phyloP scores from a whole-genome alignment of 345 rosid species.

The Aquilaria malaccensis region DNA sequence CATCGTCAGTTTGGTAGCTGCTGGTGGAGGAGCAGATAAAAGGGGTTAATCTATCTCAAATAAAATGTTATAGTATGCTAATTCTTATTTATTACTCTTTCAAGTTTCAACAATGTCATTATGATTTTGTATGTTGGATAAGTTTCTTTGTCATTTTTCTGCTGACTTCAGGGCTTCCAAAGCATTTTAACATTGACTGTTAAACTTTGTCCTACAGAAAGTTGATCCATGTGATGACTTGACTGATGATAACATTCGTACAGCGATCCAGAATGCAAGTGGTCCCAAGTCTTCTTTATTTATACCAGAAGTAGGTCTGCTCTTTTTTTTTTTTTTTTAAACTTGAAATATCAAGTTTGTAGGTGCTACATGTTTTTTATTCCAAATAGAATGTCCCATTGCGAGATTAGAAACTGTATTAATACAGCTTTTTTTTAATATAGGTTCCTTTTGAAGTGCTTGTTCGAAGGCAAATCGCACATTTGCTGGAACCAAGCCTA shows the following conservation, averaged over 20 bases:
- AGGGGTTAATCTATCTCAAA: no score
- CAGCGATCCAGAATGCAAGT: slow-evolving; percentile 94
- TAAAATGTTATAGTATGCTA: no score
- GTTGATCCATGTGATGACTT: slow-evolving; percentile 97
- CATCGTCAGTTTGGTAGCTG: no score
- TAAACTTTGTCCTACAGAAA: slow-evolving; percentile 37
- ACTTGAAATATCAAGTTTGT: background rate
- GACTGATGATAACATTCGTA: slow-evolving; percentile 89
- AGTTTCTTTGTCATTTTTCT: no score
- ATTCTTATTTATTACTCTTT: no score
- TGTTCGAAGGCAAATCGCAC: slow-evolving; percentile 84
- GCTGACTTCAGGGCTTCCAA: no score
- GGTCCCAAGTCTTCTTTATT: slow-evolving; percentile 88
- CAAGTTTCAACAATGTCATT: no score
- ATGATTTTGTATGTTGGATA: no score
- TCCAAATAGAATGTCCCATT: background rate
- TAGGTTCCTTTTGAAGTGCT: slow-evolving; percentile 98
- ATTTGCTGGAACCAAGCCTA: slow-evolving; percentile 88
- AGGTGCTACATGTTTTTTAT: background rate
- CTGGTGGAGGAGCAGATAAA: no score
- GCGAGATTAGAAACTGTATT: background rate
- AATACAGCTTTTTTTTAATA: slow-evolving; percentile 11
- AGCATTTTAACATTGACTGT: no score
- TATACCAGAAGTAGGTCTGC: slow-evolving; percentile 71
- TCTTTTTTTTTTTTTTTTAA: background rate